These are phyloP conservation scores for Fusarium falciforme DNA, from an alignment of 2,329 filamentous ascomycete species.

Conservation along the genomic window DNA sequence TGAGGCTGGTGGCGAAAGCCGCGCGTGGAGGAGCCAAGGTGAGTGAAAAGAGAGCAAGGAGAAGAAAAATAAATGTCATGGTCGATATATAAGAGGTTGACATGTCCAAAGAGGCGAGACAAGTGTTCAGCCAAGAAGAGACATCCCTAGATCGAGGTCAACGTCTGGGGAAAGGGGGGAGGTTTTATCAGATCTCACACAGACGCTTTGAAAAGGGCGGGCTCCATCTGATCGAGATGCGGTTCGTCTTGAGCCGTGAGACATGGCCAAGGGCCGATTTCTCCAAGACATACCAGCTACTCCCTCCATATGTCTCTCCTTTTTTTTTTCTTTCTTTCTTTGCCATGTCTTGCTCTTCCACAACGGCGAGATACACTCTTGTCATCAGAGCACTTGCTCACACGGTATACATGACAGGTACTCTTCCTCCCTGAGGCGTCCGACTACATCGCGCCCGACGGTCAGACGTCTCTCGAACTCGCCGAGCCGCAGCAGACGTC, in stretches of 20 bases:
- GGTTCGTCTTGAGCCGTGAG: conserved; percentile 30
- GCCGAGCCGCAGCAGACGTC: conserved; percentile 74
- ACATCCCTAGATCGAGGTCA: conserved; percentile 32
- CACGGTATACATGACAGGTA: conserved; percentile 59
- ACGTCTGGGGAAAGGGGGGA: neutral
- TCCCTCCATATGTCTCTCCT: conserved; percentile 2
- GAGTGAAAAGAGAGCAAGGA: conserved; percentile 20
- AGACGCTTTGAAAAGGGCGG: neutral
- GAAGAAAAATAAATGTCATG: neutral
- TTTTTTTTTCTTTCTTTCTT: neutral
- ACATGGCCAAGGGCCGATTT: conserved; percentile 29
- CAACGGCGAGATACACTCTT: conserved; percentile 30
- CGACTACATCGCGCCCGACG: conserved; percentile 83
- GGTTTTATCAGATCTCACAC: conserved; percentile 17
- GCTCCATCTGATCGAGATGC: conserved; percentile 2
- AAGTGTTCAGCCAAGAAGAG: conserved; percentile 11
- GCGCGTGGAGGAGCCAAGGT: conserved; percentile 83
- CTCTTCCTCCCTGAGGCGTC: conserved; percentile 93
- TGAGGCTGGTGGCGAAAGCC: conserved; percentile 77
- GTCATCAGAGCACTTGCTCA: conserved; percentile 19
- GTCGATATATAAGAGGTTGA: neutral
- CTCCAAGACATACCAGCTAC: conserved; percentile 20
- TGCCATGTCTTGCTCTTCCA: conserved; percentile 1
- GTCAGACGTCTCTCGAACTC: conserved; percentile 76
- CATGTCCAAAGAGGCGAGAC: neutral